These are phyloP conservation scores for Gorgonomyces haynaldii DNA, from an alignment of 192 early-diverging fungal species.

Conservation along the genomic window DNA sequence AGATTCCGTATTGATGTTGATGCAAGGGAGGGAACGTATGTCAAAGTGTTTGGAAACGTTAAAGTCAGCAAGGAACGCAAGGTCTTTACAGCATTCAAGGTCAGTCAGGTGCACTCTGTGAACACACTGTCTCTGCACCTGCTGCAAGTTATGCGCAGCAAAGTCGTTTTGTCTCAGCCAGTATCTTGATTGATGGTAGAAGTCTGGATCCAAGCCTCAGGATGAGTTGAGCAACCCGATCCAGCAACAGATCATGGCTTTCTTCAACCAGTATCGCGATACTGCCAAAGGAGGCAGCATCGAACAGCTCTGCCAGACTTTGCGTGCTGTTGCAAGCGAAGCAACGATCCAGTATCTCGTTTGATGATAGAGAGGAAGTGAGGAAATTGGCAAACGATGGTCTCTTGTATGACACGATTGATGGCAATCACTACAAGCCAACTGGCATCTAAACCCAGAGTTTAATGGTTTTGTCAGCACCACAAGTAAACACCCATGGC, in stretches of 20 bases:
- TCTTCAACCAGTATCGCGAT: constrained; percentile 5
- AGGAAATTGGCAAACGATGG: too few relatives aligned
- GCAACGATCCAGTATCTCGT: constrained; percentile 11
- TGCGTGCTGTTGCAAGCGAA: constrained; percentile 21
- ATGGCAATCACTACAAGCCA: not conserved
- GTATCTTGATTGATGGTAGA: not conserved
- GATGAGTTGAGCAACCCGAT: constrained; percentile 6
- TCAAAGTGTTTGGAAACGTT: constrained; percentile 60
- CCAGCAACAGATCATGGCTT: constrained; percentile 6
- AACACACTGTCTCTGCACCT: constrained; percentile 74
- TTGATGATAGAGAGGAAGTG: too few relatives aligned
- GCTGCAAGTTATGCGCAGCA: constrained; percentile 53
- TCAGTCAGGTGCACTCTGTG: constrained; percentile 52
- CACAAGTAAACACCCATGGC: constrained; percentile 91
- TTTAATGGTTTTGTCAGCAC: constrained; percentile 80
- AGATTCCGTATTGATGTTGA: not conserved
- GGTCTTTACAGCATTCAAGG: constrained; percentile 36
- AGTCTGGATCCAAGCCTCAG: not conserved
- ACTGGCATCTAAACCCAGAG: constrained; percentile 75
- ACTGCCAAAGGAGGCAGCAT: constrained; percentile 36
- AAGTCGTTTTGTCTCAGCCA: constrained; percentile 10
- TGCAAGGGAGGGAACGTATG: constrained; percentile 49
- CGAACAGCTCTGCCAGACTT: constrained; percentile 21
- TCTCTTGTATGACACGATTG: not conserved
- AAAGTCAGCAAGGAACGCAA: constrained; percentile 48